These are phyloP conservation scores for Apiotrichum akiyoshidainum DNA, from an alignment of 1,284 basidiomycete genomes.

Conservation along the genomic window DNA sequence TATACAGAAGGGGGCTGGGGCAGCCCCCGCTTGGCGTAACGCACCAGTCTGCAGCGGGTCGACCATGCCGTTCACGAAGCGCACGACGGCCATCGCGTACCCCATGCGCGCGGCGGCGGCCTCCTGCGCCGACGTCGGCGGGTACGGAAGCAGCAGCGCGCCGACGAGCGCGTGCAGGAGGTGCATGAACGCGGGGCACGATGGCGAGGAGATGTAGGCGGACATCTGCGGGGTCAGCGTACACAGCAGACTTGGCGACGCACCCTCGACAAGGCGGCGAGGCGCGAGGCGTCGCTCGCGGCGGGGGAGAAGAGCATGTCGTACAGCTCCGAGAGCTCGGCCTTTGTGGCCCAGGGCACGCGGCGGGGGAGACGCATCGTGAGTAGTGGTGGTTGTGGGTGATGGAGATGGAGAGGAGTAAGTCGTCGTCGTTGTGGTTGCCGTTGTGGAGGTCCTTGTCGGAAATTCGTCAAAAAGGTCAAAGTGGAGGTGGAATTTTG, in stretches of 20 bases:
- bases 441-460: not conserved
- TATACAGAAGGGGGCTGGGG: no score
- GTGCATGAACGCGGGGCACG: conserved; percentile 63
- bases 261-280: conserved; percentile 68
- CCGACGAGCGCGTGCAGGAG: conserved; percentile 61
- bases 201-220: conserved; percentile 66
- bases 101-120: conserved; percentile 57
- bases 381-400: not conserved
- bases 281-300: conserved; percentile 59
- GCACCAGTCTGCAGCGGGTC: conserved; percentile 85
- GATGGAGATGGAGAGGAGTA: no score
- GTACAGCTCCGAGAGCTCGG: conserved; percentile 77
- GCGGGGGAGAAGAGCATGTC: conserved; percentile 73
- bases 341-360: conserved; percentile 72
- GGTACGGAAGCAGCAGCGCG: conserved; percentile 58
- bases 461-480: no score
- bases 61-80: conserved; percentile 90
- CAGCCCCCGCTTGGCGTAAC: conserved; percentile 16
- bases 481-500: no score
- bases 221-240: conserved; percentile 58
- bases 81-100: conserved; percentile 65
- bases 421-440: not conserved
- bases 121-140: conserved; percentile 59
- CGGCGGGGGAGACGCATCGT: conserved; percentile 75
- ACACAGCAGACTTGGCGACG: conserved; percentile 33